Evolutionary conservation across 179 eudicot genomes (phyloP).

Genomic region (Heliamphora pulchella): DNA sequence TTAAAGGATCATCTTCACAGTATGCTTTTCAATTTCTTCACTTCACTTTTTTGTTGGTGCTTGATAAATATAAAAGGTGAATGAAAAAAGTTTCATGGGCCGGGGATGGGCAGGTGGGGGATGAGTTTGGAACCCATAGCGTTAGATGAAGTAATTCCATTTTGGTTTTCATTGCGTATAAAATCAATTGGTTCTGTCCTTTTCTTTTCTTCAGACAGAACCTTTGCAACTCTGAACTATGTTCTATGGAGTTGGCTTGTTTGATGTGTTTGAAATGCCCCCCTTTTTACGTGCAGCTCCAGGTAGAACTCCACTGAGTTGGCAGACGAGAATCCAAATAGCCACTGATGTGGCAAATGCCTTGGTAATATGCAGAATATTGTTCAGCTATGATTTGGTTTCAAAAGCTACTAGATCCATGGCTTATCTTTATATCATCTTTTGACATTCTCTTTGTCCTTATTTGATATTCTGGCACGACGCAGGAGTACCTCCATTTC

Average conservation of each 20-base stretch:
- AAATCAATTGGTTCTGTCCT: not conserved
- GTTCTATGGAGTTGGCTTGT: not conserved
- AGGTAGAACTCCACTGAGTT: conserved; percentile 54
- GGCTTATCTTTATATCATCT: not conserved
- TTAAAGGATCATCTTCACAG: conserved; percentile 89
- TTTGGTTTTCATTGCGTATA: not conserved
- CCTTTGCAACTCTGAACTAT: not conserved
- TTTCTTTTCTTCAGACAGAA: not conserved
- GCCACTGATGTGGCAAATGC: conserved; percentile 98
- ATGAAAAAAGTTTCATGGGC: not conserved
- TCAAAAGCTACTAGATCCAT: not conserved
- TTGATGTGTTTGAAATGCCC: conserved; percentile 7
- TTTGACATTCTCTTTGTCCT: conserved; percentile 1
- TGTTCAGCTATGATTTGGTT: not conserved
- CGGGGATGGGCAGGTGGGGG: not conserved
- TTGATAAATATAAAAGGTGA: conserved; percentile 2
- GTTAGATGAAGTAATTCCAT: not conserved
- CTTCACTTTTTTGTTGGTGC: conserved; percentile 14
- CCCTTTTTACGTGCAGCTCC: conserved; percentile 45
- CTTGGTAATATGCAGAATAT: conserved; percentile 44
- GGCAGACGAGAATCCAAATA: conserved; percentile 88
- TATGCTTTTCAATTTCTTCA: conserved; percentile 32
- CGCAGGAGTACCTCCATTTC: conserved; percentile 97
- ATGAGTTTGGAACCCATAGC: not conserved
- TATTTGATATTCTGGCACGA: conserved; percentile 20